A percentile compares a stretch with the other conserved stretches of the same genome.
Evolutionary conservation across 768 basidiomycete genomes (phyloP).

Genomic region (Dendrothele bispora): DNA sequence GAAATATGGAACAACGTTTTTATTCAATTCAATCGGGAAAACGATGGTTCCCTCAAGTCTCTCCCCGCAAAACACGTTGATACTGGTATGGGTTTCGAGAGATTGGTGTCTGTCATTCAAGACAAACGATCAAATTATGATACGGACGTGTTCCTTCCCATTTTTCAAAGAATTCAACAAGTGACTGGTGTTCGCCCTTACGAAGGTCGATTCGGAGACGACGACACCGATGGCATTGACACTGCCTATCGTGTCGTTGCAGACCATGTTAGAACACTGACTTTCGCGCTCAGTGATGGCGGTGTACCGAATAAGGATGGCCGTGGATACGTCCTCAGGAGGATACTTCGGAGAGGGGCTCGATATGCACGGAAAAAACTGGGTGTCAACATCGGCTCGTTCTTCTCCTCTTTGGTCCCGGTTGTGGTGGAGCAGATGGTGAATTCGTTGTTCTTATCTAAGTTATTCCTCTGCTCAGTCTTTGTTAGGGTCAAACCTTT

Average conservation of each 20-base stretch:
- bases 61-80: conserved; percentile 96
- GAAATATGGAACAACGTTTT: conserved; percentile 99
- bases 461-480: conserved; percentile 9
- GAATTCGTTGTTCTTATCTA: conserved; percentile 18
- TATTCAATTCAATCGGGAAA: conserved; percentile 97
- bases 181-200: conserved; percentile 89
- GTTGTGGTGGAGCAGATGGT: conserved; percentile 90
- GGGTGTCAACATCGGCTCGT: conserved; percentile 86
- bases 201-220: conserved; percentile 87
- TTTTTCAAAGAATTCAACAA: conserved; percentile 85
- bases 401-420: conserved; percentile 92
- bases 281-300: conserved; percentile 94
- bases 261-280: conserved; percentile 93
- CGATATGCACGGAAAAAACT: conserved; percentile 95
- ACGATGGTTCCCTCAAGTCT: conserved; percentile 73
- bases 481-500: conserved; percentile 74
- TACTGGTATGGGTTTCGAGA: conserved; percentile 99
- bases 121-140: conserved; percentile 95
- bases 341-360: conserved; percentile 92
- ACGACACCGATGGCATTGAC: conserved; percentile 94
- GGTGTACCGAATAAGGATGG: conserved; percentile 97
- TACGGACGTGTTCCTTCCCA: conserved; percentile 90
- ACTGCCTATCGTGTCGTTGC: conserved; percentile 97
- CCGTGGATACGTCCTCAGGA: conserved; percentile 93
- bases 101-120: conserved; percentile 92